Evolutionary conservation across 768 basidiomycete genomes (phyloP).

Genomic region (Megacollybia marginata): DNA sequence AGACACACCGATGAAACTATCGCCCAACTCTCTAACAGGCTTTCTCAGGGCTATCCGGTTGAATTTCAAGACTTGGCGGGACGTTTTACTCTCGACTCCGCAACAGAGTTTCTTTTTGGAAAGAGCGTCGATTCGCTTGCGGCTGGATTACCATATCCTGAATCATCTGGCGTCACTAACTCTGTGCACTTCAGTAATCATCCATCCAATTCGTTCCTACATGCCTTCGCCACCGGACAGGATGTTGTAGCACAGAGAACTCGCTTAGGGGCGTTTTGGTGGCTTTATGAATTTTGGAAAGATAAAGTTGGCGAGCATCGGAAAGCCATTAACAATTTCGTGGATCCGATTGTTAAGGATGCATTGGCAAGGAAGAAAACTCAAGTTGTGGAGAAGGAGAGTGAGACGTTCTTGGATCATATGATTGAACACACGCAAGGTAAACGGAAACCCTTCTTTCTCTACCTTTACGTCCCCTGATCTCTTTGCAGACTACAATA

Average conservation of each 20-base stretch:
- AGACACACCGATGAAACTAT: conserved; percentile 41
- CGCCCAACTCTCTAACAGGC: conserved; percentile 36
- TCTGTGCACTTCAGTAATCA: conserved; percentile 17
- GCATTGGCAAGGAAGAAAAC: conserved; percentile 24
- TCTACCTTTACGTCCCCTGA: conserved; percentile 15
- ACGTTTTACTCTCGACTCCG: conserved; percentile 60
- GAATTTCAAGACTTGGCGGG: conserved; percentile 61
- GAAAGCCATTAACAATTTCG: conserved; percentile 36
- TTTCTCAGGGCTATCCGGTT: conserved; percentile 42
- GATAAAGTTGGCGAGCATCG: conserved; percentile 37
- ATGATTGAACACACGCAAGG: conserved; percentile 46
- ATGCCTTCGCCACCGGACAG: conserved; percentile 45
- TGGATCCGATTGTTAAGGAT: conserved; percentile 41
- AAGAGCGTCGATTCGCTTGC: conserved; percentile 45
- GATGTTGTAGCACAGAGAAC: conserved; percentile 25
- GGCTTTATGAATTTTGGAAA: conserved; percentile 42
- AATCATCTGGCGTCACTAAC: conserved; percentile 19
- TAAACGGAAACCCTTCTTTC: conserved; percentile 24
- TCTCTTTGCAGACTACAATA: conserved; percentile 32
- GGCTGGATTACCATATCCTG: conserved; percentile 44
- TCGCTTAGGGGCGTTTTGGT: conserved; percentile 36
- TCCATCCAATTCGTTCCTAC: conserved; percentile 35
- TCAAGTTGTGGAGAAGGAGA: conserved; percentile 22
- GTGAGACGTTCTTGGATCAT: conserved; percentile 39
- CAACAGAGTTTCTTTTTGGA: conserved; percentile 62